Base-by-base conservation (phyloP, 1,284 basidiomycete genomes). In the Macrocybe sp. region DNA sequence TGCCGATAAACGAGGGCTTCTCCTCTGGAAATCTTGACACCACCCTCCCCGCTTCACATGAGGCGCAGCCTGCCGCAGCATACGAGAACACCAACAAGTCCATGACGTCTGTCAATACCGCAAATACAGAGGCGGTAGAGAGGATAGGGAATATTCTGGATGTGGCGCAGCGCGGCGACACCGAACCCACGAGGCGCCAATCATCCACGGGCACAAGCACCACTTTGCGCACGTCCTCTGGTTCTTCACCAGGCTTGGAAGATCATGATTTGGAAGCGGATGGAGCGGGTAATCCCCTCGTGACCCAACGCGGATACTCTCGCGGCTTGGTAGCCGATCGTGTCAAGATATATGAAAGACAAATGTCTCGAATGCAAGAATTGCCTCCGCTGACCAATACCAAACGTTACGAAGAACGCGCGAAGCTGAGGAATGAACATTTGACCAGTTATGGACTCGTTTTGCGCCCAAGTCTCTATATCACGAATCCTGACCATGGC, bases 121-220 rank as follows among this genome's bases (percentile, higher is more conserved):
- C 78, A 10, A 75, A 89, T 60, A 81, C 85, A 16, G 81, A 77
- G 45, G 75, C 71, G 12, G 74, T 85, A 43, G 85, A 88, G 55
- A 69, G 72, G 51, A 74, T 88, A 58, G 83, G 75, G 4, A 76
- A 70, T 22, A 74, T 68, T 36, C 77, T 86, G 73, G 83, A 85
- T 62, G 82, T 89, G 42, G 73, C 80, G 29, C 81, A 85, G 22
- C 22, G 22, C 22, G 22, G 22, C 22, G 22, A 22, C 22, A 3
- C 22, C 22, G 22, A 22, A 22, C 22, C 22, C 22, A 22, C 22
- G 22, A 22, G 22, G 22, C 22, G 62, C 47, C 61, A 58, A 39
- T 57, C 58, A 38, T 61, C 60, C 3, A 61, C 59, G 31, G 70
- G 65, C 50, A 65, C 57, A 29, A 60, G 57, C 33, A 63, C 63